Evolutionary conservation across 2,329 filamentous ascomycete genomes (phyloP), one percentile per base, ranked within the genome.

Genomic region (Helminthosporium solani): DNA sequence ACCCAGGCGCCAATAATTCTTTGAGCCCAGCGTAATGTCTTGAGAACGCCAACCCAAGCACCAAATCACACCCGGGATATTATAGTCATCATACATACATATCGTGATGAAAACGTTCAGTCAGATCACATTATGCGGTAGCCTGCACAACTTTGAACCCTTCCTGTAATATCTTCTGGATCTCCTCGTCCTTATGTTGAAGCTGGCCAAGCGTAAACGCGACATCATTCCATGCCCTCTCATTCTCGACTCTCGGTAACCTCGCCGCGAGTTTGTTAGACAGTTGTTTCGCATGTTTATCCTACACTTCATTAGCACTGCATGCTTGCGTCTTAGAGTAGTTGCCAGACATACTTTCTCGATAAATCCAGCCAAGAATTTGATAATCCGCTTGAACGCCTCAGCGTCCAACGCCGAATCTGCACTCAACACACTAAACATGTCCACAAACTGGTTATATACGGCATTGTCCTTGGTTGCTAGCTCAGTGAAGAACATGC

Each of bases 371-470:
- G 95, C 84, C 66, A 99, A 73, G 73, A 99, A 99, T 65, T 90
- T 90, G 54, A 99, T 80, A 49, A 99, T 92, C 50, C 88, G 81
- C 67, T 82, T 85, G 72, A 99, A 86, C 19, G 87, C 83, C 58
- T 96, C 90, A 68, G 96, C 92, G 8, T 90, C 85, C 56, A 99
- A 77, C 23, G 78, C 82, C 42, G 82, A 81, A 58, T 95, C 92
- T 0, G 90, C 87, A 47, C 88, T 94, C 37, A 99, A 77, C 54
- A 97, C 75, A 64, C 88, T 92, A 72, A 99, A 99, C 89, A 99
- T 97, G 67, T 99, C 94, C 21, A 99, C 90, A 72, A 99, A 99
- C 74, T 99, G 92, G 69, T 99, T 99, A 72, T 99, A 99, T 2
- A 99, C 90, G 2, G 94, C 94, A 65, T 99, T 99, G 69, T 99